Percentiles rank a stretch among this genome's conserved stretches.
Evolutionary conservation across 2,329 filamentous ascomycete genomes (phyloP).

Genomic region (Venturia pyrina): DNA sequence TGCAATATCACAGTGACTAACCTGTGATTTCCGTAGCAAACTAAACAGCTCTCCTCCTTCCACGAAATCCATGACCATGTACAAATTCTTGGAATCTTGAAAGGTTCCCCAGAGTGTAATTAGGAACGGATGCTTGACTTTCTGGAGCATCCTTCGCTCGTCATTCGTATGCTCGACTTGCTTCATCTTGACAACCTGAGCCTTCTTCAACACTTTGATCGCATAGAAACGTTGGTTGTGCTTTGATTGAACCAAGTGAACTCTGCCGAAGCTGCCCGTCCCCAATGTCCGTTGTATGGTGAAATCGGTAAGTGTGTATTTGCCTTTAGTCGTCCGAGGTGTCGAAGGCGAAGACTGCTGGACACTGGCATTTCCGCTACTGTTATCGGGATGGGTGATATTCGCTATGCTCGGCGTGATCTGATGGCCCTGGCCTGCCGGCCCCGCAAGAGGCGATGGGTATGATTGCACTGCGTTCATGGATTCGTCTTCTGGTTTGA

Average conservation of each 20-base stretch:
- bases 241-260: slow-evolving; percentile 93
- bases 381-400: slow-evolving; percentile 55
- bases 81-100: slow-evolving; percentile 87
- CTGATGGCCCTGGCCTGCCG: slow-evolving; percentile 30
- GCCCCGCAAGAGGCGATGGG: background rate
- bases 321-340: slow-evolving; percentile 78
- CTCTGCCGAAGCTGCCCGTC: slow-evolving; percentile 92
- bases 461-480: slow-evolving; percentile 7
- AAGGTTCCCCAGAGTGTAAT: slow-evolving; percentile 98
- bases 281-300: slow-evolving; percentile 82
- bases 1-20: slow-evolving; percentile 33
- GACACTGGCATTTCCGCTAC: slow-evolving; percentile 28
- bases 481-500: background rate
- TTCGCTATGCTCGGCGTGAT: slow-evolving; percentile 76
- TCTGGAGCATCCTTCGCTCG: slow-evolving; percentile 87
- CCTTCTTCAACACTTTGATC: slow-evolving; percentile 97
- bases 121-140: slow-evolving; percentile 95
- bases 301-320: slow-evolving; percentile 91
- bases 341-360: slow-evolving; percentile 24
- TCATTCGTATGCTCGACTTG: slow-evolving; percentile 99
- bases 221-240: slow-evolving; percentile 98
- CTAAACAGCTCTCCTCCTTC: slow-evolving; percentile 97
- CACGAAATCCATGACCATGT: slow-evolving; percentile 99
- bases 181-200: slow-evolving; percentile 99
- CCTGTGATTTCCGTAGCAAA: slow-evolving; percentile 82